Base-by-base conservation (phyloP, 805 yeast species). In the Cyberlindnera veronae region DNA sequence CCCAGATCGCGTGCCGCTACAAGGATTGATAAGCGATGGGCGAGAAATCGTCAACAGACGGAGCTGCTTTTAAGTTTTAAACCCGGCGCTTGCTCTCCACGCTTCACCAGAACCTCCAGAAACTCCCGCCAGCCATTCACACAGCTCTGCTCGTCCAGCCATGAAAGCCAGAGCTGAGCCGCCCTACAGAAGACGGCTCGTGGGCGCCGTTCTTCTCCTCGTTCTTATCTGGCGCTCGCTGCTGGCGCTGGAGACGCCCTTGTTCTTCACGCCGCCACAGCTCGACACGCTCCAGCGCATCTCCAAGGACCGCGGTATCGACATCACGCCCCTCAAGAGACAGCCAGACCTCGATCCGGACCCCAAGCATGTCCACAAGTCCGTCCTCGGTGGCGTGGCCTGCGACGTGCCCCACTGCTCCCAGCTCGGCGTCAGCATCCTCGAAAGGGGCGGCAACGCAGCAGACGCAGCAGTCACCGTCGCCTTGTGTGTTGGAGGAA, bases 401-500 rank as follows among this genome's bases (percentile, higher is more conserved):
- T 51, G 55, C n/a, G 61, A 57, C 22, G 41, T 51, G 3, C 66
- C 67, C 3, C 53, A 61, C 7, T 60, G 69, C 41, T 67, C 72
- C 6, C 63, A 65, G 40, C 43, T 67, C 6, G 64, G 68, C 29
- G 37, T 59, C 1, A 43, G 50, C 6, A 57, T 67, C 10, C 45
- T 66, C 5, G 32, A 49, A 19, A 55, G 52, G 14, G 59, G 55
- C 7, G 95, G 96, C 0, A 81, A 78, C 53, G 96, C 97, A 2
- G 96, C 95, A 0, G 99, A 91, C 59, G 95, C 96, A 0, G 86
- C 95, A 0, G 82, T 91, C 3, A 83, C 95, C 0, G 84, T 86
- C 11, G 87, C 95, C 0, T 68, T 91, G 21, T 91, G 99, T 57
- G 78, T 91, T 23, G 98, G 98, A 3, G 72, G 85, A 39, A 64